Evolutionary conservation across 208 protist genomes (phyloP), one percentile per base, ranked within the genome.

Genomic region (Trypanosoma platydactyli): DNA sequence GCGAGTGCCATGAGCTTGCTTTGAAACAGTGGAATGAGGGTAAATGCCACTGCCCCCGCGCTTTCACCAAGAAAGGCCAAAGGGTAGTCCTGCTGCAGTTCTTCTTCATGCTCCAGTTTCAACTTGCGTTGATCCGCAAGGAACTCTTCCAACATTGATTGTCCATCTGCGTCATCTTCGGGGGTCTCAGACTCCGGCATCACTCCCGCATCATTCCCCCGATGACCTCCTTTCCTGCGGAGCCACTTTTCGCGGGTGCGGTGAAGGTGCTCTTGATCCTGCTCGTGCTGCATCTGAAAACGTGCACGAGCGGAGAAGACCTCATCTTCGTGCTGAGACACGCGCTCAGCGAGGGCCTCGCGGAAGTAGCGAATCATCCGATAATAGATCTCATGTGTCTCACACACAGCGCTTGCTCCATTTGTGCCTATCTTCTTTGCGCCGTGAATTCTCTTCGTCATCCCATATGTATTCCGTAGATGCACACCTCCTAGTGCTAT

Each of bases 11-110:
- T 27, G 16, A 83, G 51, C 45, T 67, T 67, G 35, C 61, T 33
- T 5, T 59, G 60, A 11, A 86, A 52, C 16, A 50, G 55, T 30
- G 64, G 60, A 41, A 76, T 13, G 1, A 86, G 56, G 3, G 53
- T 55, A 42, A 74, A 77, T 38, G 64, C 48, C 11, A 69, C 42
- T 5, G 77, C 64, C 41, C 62, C 68, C 25, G 60, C 71, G 16
- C 35, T 58, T 5, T 81, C 68, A 24, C 57, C 55, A 4, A 88
- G 51, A 52, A 76, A 88, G 35, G 81, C 81, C 22, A 88, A 66
- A 1, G 81, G 81, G 51, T 64, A 77, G n/a, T 54, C 30, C n/a
- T 49, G 56, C 51, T 74, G 52, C 27, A 88, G 52, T 9, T 66
- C 72, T 27, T 72, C 71, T 33, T 74, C 66, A 61, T 77, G 53